These are phyloP conservation scores for Auriscalpium orientale DNA, from an alignment of 768 basidiomycete genomes.

Conservation along the genomic window DNA sequence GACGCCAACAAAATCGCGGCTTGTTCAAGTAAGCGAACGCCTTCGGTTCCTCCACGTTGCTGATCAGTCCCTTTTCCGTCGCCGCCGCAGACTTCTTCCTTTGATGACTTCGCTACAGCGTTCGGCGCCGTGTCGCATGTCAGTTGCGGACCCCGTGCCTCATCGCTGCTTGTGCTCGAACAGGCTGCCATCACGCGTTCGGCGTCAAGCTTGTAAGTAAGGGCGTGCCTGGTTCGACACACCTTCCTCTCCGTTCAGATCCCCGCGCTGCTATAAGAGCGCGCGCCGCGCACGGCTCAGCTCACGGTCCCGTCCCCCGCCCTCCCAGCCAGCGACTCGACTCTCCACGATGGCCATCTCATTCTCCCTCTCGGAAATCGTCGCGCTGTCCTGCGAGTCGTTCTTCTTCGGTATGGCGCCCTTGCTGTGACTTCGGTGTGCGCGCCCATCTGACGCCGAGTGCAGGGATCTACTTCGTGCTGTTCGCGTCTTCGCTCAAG, in stretches of 20 bases:
- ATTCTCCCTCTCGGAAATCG: constrained; percentile 10
- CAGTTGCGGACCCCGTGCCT: neutral
- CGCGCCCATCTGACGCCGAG: neutral
- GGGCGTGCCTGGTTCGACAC: constrained; percentile 69
- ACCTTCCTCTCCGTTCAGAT: constrained; percentile 35
- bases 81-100: neutral
- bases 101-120: neutral
- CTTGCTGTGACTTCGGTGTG: neutral
- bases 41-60: neutral
- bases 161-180: neutral
- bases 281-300: neutral
- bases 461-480: constrained; percentile 6
- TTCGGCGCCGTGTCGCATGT: neutral
- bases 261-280: neutral
- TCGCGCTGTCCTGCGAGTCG: constrained; percentile 9
- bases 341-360: constrained; percentile 4
- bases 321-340: neutral
- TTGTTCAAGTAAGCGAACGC: too few species aligned
- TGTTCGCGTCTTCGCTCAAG: constrained; percentile 1
- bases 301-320: neutral
- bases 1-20: too few species aligned
- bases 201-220: neutral
- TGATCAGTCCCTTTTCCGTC: neutral
- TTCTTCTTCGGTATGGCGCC: constrained; percentile 9
- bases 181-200: neutral